A percentile compares a stretch with the other conserved stretches of the same genome.
phyloP scores from a whole-genome alignment of 2,329 filamentous ascomycete genomes.

The Penicillium olsonii region DNA sequence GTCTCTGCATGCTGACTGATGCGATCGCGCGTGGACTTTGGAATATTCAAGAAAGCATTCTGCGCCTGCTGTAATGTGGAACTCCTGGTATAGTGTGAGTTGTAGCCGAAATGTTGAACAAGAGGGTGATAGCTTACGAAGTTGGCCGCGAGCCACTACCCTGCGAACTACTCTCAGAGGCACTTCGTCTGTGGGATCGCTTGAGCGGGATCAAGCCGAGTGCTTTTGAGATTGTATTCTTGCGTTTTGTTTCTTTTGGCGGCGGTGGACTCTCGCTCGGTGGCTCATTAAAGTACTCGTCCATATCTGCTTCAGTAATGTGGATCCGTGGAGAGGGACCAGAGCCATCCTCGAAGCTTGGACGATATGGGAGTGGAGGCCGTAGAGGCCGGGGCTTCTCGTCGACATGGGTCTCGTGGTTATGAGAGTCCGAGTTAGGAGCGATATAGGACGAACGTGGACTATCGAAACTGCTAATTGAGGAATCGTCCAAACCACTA shows the following conservation, averaged over 20 bases:
- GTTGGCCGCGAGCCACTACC: conserved; percentile 16
- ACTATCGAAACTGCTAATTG: conserved; percentile 33
- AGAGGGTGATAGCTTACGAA: conserved; percentile 15
- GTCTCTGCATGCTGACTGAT: conserved; percentile 23
- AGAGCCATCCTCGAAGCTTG: conserved; percentile 23
- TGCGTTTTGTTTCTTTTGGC: conserved; percentile 4
- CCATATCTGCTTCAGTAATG: conserved; percentile 27
- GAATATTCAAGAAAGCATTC: conserved; percentile 27
- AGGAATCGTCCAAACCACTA: conserved; percentile 30
- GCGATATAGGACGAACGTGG: conserved; percentile 25
- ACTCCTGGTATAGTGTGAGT: conserved; percentile 4
- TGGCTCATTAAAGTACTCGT: conserved; percentile 21
- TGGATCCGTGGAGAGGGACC: conserved; percentile 31
- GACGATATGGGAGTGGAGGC: conserved; percentile 24
- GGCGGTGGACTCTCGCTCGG: conserved; percentile 20
- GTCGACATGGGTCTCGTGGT: neutral
- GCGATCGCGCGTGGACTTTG: conserved; percentile 24
- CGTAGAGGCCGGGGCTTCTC: conserved; percentile 14
- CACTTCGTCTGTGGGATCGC: conserved; percentile 10
- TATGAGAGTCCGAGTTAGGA: conserved; percentile 8
- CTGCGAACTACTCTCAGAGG: conserved; percentile 20
- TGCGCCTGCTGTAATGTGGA: conserved; percentile 21
- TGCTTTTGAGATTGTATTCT: conserved; percentile 12
- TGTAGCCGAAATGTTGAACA: neutral
- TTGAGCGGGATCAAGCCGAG: conserved; percentile 10